Percentiles rank a stretch among this genome's conserved stretches.
Evolutionary conservation across 495 filamentous ascomycete genomes (phyloP).

Genomic region (Aspergillus kassunensis): DNA sequence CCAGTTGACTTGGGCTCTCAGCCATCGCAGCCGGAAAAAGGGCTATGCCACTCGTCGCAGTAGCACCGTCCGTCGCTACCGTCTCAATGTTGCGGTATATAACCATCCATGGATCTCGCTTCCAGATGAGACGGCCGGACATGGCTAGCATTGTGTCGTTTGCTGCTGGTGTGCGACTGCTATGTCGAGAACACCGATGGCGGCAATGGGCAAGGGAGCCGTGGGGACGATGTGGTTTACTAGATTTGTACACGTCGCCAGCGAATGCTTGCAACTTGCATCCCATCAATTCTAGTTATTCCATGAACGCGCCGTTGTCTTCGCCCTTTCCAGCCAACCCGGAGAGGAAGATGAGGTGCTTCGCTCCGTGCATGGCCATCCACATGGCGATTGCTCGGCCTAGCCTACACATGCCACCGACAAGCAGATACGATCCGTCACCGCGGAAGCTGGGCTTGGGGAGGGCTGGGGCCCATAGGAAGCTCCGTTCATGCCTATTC

Average conservation of each 20-base stretch:
- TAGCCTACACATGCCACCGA: constrained; percentile 53
- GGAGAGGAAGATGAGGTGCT: constrained; percentile 46
- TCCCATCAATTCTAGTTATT: constrained; percentile 30
- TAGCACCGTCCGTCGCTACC: not conserved
- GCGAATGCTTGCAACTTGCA: constrained; percentile 13
- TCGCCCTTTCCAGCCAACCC: constrained; percentile 8
- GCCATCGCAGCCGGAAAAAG: not conserved
- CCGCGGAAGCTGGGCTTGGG: constrained; percentile 3
- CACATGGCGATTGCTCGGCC: constrained; percentile 51
- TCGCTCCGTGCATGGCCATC: constrained; percentile 55
- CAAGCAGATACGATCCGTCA: constrained; percentile 36
- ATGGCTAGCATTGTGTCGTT: not conserved
- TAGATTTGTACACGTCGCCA: constrained; percentile 13
- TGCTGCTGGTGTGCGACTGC: not conserved
- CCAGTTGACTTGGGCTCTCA: not conserved
- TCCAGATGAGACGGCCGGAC: not conserved
- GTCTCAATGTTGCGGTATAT: not conserved
- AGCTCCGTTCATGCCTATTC: not conserved
- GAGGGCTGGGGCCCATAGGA: not conserved
- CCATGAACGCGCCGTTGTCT: constrained; percentile 24
- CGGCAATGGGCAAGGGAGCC: constrained; percentile 12
- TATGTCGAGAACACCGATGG: constrained; percentile 1
- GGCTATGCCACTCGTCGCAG: not conserved
- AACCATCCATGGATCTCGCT: not conserved
- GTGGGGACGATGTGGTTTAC: not conserved